phyloP scores from a whole-genome alignment of 257 asterid genomes.

The Ilex asprella region DNA sequence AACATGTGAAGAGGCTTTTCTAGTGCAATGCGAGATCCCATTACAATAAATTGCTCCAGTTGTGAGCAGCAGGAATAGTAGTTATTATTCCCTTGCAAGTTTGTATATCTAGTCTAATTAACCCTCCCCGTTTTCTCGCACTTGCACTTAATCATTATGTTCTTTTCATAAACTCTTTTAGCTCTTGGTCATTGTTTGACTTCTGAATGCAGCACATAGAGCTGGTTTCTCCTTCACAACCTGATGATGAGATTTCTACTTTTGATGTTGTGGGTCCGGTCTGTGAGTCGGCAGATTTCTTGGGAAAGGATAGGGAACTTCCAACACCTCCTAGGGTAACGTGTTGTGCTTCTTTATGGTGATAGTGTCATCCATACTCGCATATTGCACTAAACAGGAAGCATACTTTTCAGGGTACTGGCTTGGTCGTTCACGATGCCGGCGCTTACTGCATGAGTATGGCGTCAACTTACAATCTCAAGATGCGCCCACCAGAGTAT shows the following conservation, averaged over 20 bases:
- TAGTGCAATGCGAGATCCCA: too few species aligned
- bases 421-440: slow-evolving; percentile 95
- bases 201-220: slow-evolving; percentile 78
- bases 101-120: too few species aligned
- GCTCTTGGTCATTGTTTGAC: slow-evolving; percentile 5
- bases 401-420: slow-evolving; percentile 56
- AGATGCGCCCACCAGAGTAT: slow-evolving; percentile 97
- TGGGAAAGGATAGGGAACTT: slow-evolving; percentile 87
- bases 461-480: slow-evolving; percentile 98
- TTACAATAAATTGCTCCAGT: too few species aligned
- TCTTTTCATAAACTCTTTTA: not conserved
- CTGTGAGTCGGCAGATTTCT: slow-evolving; percentile 94
- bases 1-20: too few species aligned
- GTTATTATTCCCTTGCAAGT: too few species aligned
- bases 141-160: not conserved
- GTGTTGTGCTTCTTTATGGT: not conserved
- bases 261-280: slow-evolving; percentile 94
- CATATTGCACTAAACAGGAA: too few species aligned
- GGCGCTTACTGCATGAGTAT: slow-evolving; percentile 99
- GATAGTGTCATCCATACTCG: not conserved
- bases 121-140: not conserved
- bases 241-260: slow-evolving; percentile 50
- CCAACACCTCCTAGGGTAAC: slow-evolving; percentile 73
- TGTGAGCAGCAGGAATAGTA: too few species aligned
- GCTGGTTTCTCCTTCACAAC: slow-evolving; percentile 67